Conservation (phyloP, 1,284 basidiomycete species). For the Ganoderma sinense region DNA sequence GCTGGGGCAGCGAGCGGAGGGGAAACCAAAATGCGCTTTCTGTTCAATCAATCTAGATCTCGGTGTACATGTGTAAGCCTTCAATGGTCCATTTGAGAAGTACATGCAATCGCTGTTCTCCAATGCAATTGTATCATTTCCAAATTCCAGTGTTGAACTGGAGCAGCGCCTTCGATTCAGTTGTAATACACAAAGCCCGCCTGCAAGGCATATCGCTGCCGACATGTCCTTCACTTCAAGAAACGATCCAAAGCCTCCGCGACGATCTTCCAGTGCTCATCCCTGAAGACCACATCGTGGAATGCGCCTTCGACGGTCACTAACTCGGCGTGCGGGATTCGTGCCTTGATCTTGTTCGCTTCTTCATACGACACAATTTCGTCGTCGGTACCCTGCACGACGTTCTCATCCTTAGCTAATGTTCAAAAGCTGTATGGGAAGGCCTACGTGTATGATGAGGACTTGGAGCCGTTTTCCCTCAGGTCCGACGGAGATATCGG, state of each 20-base stretch:
- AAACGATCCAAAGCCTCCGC: constrained; percentile 47
- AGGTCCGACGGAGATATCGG: constrained; percentile 21
- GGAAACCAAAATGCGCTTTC: constrained; percentile 1
- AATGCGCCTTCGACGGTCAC: constrained; percentile 64
- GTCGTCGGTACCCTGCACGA: constrained; percentile 65
- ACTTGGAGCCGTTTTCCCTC: constrained; percentile 45
- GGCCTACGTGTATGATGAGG: constrained; percentile 67
- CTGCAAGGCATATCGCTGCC: no score
- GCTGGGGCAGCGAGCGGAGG: neutral
- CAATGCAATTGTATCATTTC: neutral
- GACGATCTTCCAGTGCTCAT: constrained; percentile 60
- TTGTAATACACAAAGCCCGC: no score
- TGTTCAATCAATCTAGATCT: neutral
- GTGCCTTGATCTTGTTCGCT: constrained; percentile 56
- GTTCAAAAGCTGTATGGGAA: neutral
- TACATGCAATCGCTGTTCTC: no score
- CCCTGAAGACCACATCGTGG: constrained; percentile 52
- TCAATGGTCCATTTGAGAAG: no score
- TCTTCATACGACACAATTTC: constrained; percentile 67
- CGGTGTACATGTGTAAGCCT: neutral
- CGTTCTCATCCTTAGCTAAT: neutral
- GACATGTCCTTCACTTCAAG: constrained; percentile 30
- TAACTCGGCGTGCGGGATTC: constrained; percentile 61
- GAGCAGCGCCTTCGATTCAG: neutral
- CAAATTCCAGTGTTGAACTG: neutral